These are phyloP conservation scores for Paecilomyces formosus DNA, from an alignment of 2,329 filamentous ascomycete species.

Conservation along the genomic window DNA sequence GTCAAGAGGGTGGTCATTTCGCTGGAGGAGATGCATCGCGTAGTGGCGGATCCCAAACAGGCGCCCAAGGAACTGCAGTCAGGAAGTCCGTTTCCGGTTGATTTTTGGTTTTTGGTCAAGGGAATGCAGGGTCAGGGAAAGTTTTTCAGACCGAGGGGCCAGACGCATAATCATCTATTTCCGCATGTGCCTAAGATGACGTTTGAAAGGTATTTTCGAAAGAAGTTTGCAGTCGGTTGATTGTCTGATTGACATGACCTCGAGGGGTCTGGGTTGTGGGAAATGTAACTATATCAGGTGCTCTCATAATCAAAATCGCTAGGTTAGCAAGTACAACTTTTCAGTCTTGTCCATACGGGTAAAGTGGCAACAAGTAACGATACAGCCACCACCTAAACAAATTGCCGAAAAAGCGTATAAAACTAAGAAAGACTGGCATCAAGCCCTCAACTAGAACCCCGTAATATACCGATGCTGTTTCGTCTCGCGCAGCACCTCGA, in stretches of 20 bases:
- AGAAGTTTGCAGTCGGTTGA: neutral
- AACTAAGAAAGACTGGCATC: too few relatives aligned
- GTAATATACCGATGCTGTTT: slow-evolving; percentile 49
- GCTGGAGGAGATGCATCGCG: slow-evolving; percentile 12
- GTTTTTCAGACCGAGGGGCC: slow-evolving; percentile 12
- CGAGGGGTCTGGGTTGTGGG: neutral
- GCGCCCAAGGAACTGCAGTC: slow-evolving; percentile 10
- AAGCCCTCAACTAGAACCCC: slow-evolving; percentile 18
- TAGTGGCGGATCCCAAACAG: slow-evolving; percentile 4
- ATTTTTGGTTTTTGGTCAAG: slow-evolving; percentile 19
- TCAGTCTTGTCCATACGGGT: too few relatives aligned
- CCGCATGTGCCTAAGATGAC: neutral
- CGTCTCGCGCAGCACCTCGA: slow-evolving; percentile 53
- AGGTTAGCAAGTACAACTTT: too few relatives aligned
- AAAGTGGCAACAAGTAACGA: too few relatives aligned
- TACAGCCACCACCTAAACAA: too few relatives aligned
- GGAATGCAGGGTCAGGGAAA: slow-evolving; percentile 13
- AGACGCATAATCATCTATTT: slow-evolving; percentile 12
- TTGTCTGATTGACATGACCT: too few relatives aligned
- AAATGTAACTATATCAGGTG: neutral
- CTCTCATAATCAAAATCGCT: too few relatives aligned
- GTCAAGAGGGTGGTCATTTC: slow-evolving; percentile 8
- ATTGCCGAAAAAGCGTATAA: too few relatives aligned
- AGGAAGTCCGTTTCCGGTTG: slow-evolving; percentile 11
- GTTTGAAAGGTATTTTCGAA: slow-evolving; percentile 8